These are phyloP conservation scores for Hypoxylon sp. DNA, from an alignment of 2,329 filamentous ascomycete species.

Conservation along the genomic window DNA sequence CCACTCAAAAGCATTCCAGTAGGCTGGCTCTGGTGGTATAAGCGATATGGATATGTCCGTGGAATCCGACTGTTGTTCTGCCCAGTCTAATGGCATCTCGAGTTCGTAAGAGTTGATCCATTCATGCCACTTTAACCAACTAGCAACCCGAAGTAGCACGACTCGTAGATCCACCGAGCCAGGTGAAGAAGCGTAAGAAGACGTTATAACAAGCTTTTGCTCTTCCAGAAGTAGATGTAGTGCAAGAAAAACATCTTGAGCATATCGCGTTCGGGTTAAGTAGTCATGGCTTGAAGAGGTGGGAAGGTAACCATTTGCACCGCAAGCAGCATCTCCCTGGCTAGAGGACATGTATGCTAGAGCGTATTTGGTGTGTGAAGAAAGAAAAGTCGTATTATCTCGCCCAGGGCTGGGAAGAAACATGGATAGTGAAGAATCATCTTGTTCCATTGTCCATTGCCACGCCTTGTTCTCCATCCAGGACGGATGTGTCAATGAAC, in stretches of 20 bases:
- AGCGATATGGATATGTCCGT: constrained; percentile 21
- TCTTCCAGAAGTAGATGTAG: constrained; percentile 93
- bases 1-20: constrained; percentile 64
- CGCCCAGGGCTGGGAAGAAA: constrained; percentile 45
- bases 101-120: constrained; percentile 65
- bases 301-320: constrained; percentile 72
- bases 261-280: constrained; percentile 69
- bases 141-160: constrained; percentile 81
- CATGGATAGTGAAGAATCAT: constrained; percentile 53
- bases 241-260: constrained; percentile 77
- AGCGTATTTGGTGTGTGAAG: constrained; percentile 68
- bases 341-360: constrained; percentile 73
- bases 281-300: constrained; percentile 66
- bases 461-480: constrained; percentile 75
- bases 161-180: constrained; percentile 71
- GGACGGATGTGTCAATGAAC: constrained; percentile 62
- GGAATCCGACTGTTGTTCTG: constrained; percentile 31
- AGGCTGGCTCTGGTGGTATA: constrained; percentile 46
- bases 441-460: constrained; percentile 77
- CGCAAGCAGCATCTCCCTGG: constrained; percentile 67
- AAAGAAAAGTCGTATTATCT: constrained; percentile 58
- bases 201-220: constrained; percentile 78
- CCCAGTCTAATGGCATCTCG: constrained; percentile 63
- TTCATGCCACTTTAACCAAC: constrained; percentile 80
- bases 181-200: constrained; percentile 59